A percentile compares a stretch with the other conserved stretches of the same genome.
Conservation (phyloP, 441 rosid species). For the Gossypium davidsonii region DNA sequence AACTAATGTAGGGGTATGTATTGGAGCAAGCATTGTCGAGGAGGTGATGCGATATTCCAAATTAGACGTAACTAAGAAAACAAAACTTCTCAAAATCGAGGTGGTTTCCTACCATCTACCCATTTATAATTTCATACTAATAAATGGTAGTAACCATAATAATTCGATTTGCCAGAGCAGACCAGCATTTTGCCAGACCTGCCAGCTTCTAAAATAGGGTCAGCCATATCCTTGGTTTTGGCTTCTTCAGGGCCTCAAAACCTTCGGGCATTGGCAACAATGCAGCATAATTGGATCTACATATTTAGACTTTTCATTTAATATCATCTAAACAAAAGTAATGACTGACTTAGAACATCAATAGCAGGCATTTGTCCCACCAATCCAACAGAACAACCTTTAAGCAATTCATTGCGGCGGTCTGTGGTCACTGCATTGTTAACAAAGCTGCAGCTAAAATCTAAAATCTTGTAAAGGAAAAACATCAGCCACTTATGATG, state of each 20-base stretch:
- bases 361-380: background rate
- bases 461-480: background rate
- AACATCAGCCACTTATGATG: conserved; percentile 11
- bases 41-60: background rate
- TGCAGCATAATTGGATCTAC: background rate
- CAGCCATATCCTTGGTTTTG: background rate
- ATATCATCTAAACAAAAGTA: background rate
- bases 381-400: background rate
- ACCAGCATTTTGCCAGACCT: background rate
- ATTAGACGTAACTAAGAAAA: conserved; percentile 2
- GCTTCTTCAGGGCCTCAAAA: background rate
- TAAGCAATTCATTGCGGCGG: background rate
- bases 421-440: background rate
- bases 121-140: background rate
- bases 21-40: background rate
- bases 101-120: background rate
- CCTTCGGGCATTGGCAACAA: background rate
- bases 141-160: background rate
- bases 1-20: background rate
- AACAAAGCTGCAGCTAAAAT: background rate
- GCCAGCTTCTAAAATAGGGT: background rate
- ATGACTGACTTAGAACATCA: conserved; percentile 2
- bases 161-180: background rate
- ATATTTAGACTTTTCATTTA: background rate
- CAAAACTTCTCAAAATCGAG: background rate